These are phyloP conservation scores for Aureoboletus auriporus DNA, from an alignment of 768 basidiomycete species.

Conservation along the genomic window DNA sequence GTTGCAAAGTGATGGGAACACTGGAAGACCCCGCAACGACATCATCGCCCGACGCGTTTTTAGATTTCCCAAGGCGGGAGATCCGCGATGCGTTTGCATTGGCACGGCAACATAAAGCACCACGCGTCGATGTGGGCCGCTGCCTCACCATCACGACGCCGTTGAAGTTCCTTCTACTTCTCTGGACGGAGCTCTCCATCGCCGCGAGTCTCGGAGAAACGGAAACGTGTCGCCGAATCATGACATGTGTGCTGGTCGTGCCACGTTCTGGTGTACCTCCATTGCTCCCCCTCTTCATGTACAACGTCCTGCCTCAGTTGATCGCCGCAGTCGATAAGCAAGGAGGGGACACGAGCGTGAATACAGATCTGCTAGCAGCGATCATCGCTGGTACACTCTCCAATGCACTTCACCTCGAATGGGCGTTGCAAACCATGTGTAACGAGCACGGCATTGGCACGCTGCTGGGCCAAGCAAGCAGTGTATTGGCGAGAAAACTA, in stretches of 20 bases:
- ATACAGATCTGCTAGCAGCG: conserved; percentile 60
- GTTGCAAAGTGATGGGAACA: conserved; percentile 8
- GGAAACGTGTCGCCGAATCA: conserved; percentile 60
- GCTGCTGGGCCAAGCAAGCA: conserved; percentile 59
- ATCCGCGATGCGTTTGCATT: conserved; percentile 54
- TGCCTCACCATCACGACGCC: conserved; percentile 59
- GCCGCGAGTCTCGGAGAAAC: conserved; percentile 55
- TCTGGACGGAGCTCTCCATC: conserved; percentile 65
- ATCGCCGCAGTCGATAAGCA: conserved; percentile 50
- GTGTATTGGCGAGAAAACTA: conserved; percentile 62
- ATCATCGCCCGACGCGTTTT: conserved; percentile 35
- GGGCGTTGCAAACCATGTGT: conserved; percentile 54
- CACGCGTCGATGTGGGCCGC: conserved; percentile 60
- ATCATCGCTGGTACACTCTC: conserved; percentile 65
- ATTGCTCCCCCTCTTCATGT: conserved; percentile 69
- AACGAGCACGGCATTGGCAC: conserved; percentile 43
- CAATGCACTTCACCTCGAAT: conserved; percentile 65
- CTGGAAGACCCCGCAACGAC: conserved; percentile 13
- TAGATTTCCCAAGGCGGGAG: conserved; percentile 52
- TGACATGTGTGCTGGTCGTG: conserved; percentile 63
- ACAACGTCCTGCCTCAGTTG: conserved; percentile 60
- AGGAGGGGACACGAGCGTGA: conserved; percentile 49
- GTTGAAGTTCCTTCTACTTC: conserved; percentile 54
- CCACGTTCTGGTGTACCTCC: conserved; percentile 57
- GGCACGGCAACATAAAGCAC: conserved; percentile 59